phyloP scores from a whole-genome alignment of 345 rosid genomes.

The Boechera stricta region DNA sequence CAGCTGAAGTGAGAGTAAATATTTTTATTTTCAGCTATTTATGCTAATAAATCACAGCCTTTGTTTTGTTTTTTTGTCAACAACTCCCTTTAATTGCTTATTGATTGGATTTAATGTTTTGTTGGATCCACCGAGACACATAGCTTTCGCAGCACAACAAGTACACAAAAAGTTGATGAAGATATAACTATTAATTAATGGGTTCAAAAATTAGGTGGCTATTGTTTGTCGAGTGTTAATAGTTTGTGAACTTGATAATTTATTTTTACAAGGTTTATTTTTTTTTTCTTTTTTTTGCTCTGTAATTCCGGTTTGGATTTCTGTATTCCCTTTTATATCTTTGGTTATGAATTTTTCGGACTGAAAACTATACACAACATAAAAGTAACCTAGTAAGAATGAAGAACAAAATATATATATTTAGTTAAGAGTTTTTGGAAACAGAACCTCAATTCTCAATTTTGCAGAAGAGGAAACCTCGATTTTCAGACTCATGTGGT shows the following conservation, averaged over 20 bases:
- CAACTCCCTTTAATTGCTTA: slow-evolving; percentile 19
- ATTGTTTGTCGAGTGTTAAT: slow-evolving; percentile 16
- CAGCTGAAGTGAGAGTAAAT: too few relatives aligned
- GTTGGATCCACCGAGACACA: slow-evolving; percentile 41
- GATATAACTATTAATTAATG: slow-evolving; percentile 18
- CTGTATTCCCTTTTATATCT: neutral
- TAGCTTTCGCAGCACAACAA: slow-evolving; percentile 44
- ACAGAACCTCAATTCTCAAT: slow-evolving; percentile 1
- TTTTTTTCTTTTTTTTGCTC: too few relatives aligned
- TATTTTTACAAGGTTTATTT: neutral
- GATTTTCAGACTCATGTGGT: slow-evolving; percentile 17
- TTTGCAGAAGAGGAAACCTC: neutral
- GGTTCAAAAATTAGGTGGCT: slow-evolving; percentile 23
- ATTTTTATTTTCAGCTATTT: too few relatives aligned
- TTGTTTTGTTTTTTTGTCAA: slow-evolving; percentile 1
- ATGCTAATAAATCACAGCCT: neutral
- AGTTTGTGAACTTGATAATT: slow-evolving; percentile 9
- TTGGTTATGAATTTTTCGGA: neutral
- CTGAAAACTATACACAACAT: neutral
- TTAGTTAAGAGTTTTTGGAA: neutral
- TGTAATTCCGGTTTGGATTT: neutral
- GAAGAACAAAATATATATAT: slow-evolving; percentile 8
- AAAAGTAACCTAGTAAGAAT: neutral
- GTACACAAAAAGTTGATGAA: slow-evolving; percentile 37
- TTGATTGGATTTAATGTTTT: neutral